Evolutionary conservation across 805 yeast genomes (phyloP), one percentile per base, ranked within the genome.

Genomic region (Candida silvicultrix): DNA sequence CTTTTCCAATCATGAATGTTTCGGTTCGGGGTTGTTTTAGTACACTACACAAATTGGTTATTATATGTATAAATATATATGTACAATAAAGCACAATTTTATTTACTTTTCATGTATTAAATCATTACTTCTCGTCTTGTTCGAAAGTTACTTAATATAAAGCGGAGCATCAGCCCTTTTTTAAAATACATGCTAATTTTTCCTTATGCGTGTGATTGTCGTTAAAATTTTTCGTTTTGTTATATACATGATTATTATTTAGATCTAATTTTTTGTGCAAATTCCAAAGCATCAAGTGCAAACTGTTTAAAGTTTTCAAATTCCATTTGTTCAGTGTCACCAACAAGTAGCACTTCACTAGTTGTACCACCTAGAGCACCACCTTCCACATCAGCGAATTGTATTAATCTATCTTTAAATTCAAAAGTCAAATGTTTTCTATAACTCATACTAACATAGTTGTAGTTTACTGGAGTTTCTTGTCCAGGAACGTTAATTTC

Each of bases 301-400:
- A 59, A 57, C 10, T 42, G 41, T 4, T 38, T 34, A 31, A 58
- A 51, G 19, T 56, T 55, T 16, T 51, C 48, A 23, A 38, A 35
- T 2, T 45, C 34, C 52, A 53, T 48, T 15, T 45, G 42, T 15
- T 47, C 51, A 23, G 35, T 40, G 44, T 66, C 61, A 36, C 77
- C 69, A 41, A 76, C 72, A 49, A 80, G 60, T 49, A 70, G 64
- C 45, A 77, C 68, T 57, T 80, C 85, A 9, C 66, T 49, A 22
- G 69, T 63, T 47, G 80, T 64, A 1, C 85, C 85, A 12, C 83
- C 83, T 40, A 77, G 63, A 7, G 69, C 60, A 4, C 84, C 85
- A n/a, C 83, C 82, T 54, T 80, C 84, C 16, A 75, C 62, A 16
- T 69, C 57, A 38, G 73, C 66, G 44, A 69, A 66, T 49, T 76